Evolutionary conservation across 192 early-diverging fungal genomes (phyloP).

Genomic region (Podila verticillata): DNA sequence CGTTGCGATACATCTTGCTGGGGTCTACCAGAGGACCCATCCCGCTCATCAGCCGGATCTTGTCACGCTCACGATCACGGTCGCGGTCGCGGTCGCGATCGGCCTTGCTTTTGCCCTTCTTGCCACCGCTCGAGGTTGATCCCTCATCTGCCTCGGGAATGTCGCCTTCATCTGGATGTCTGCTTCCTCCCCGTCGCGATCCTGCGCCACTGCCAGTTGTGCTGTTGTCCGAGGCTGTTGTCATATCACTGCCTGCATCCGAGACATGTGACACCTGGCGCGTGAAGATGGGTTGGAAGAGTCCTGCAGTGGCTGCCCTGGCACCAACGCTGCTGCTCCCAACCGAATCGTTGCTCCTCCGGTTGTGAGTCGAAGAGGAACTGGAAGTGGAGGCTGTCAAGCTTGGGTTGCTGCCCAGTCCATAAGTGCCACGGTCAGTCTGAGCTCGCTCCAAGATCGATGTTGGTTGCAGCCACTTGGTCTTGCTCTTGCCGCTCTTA

Average conservation of each 20-base stretch:
- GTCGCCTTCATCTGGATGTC: background rate
- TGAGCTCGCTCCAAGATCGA: constrained; percentile 22
- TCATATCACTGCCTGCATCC: constrained; percentile 34
- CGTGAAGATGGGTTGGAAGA: constrained; percentile 22
- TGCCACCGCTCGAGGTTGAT: background rate
- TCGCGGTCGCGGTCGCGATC: constrained; percentile 17
- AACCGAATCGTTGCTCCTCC: constrained; percentile 11
- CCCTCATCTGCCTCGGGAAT: background rate
- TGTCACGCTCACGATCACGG: constrained; percentile 30
- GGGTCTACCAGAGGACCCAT: constrained; percentile 34
- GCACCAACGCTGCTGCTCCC: constrained; percentile 11
- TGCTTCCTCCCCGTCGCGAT: background rate
- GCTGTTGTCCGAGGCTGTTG: constrained; percentile 30
- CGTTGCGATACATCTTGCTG: constrained; percentile 49
- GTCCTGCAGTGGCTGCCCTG: constrained; percentile 14
- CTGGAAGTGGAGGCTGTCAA: background rate
- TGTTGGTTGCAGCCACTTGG: constrained; percentile 9
- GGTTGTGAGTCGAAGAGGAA: background rate
- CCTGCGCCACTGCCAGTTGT: constrained; percentile 4
- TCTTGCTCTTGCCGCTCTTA: constrained; percentile 4
- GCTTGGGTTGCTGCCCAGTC: constrained; percentile 9
- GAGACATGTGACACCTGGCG: constrained; percentile 24
- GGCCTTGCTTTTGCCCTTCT: constrained; percentile 16
- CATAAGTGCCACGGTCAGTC: constrained; percentile 20
- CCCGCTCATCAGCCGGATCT: constrained; percentile 25